phyloP scores from a whole-genome alignment of 2,329 filamentous ascomycete genomes.

The Talaromyces albobiverticillius region DNA sequence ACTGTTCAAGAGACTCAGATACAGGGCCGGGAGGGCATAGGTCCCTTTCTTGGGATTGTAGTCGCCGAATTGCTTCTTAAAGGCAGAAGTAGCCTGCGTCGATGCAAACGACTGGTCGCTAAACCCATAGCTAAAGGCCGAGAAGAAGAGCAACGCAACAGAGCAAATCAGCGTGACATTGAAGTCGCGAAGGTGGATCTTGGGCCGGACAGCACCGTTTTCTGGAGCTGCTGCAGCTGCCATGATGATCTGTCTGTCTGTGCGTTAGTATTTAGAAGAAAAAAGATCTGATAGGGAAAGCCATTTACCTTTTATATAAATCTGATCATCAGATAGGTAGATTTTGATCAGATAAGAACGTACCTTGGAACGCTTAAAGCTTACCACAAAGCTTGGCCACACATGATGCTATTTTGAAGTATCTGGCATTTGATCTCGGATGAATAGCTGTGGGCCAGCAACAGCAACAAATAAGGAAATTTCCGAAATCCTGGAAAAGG shows the following conservation, averaged over 20 bases:
- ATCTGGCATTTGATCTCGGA: too few species aligned
- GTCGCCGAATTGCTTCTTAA: conserved; percentile 7
- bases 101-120: conserved; percentile 7
- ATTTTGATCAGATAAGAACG: background rate
- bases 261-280: too few species aligned
- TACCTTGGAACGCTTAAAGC: too few species aligned
- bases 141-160: conserved; percentile 1
- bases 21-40: conserved; percentile 1
- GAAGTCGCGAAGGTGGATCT: background rate
- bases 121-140: conserved; percentile 4
- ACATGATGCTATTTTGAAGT: too few species aligned
- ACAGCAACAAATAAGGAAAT: too few species aligned
- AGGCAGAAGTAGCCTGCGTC: conserved; percentile 1
- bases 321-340: background rate
- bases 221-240: background rate
- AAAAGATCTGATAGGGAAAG: too few species aligned
- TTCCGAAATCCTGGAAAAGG: too few species aligned
- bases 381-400: too few species aligned
- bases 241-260: background rate
- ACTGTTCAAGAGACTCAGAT: conserved; percentile 7
- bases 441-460: too few species aligned
- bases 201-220: background rate
- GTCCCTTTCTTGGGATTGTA: background rate
- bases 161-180: conserved; percentile 5
- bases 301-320: too few species aligned